Percentiles rank a stretch among this genome's conserved stretches.
Conservation (phyloP, 176 grass and related monocot genomes). For the Metroxylon sagu region DNA sequence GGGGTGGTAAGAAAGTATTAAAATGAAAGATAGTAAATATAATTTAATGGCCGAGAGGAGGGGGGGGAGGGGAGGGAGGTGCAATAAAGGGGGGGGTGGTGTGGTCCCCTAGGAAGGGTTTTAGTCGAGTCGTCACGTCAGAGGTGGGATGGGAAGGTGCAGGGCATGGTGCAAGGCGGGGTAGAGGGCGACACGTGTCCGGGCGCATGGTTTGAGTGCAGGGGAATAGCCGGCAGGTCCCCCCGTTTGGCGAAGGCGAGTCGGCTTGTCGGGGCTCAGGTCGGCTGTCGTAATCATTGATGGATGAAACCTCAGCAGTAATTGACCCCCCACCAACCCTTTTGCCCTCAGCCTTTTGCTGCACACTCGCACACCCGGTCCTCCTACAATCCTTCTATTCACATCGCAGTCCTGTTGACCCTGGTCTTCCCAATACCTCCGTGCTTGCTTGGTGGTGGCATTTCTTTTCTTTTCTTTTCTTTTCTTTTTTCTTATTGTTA, state of each 20-base stretch:
- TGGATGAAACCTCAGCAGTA: no score
- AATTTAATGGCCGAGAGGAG: background rate
- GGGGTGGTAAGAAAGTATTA: background rate
- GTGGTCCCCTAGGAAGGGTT: background rate
- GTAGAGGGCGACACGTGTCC: slow-evolving; percentile 30
- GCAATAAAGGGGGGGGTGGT: background rate
- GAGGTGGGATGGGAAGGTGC: background rate
- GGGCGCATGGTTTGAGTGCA: slow-evolving; percentile 32
- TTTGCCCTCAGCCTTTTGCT: no score
- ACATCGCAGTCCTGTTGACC: no score
- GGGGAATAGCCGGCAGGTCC: slow-evolving; percentile 73
- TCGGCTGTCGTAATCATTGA: slow-evolving; percentile 65
- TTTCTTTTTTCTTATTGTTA: no score
- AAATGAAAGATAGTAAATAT: no score
- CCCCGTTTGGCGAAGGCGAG: slow-evolving; percentile 36
- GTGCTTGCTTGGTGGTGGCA: no score
- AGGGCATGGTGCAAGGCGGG: background rate
- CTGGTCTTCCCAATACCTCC: no score
- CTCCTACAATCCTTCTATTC: no score
- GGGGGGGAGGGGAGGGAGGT: background rate
- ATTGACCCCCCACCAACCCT: no score
- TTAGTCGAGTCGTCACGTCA: slow-evolving; percentile 21
- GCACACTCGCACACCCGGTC: no score
- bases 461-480: no score
- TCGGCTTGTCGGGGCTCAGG: slow-evolving; percentile 33